Percentiles rank a stretch among this genome's conserved stretches.
Evolutionary conservation across 2,329 filamentous ascomycete genomes (phyloP).

Genomic region (Fusarium sambucinum): DNA sequence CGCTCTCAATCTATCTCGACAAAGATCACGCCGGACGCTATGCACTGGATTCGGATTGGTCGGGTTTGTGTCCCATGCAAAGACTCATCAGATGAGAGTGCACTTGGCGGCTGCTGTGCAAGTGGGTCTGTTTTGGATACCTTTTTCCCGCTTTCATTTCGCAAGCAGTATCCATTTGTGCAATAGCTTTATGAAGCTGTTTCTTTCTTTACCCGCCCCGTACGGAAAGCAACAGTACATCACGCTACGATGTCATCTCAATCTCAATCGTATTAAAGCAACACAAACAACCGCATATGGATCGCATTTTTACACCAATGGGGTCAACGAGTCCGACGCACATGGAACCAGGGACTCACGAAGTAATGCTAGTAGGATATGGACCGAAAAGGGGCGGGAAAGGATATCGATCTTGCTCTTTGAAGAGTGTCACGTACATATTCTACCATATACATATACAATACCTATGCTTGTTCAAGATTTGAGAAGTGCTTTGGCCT

Average conservation of each 20-base stretch:
- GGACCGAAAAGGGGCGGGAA: slow-evolving; percentile 9
- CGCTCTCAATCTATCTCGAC: not conserved
- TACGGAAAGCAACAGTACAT: slow-evolving; percentile 20
- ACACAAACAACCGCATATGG: slow-evolving; percentile 17
- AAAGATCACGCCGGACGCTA: not conserved
- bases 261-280: slow-evolving; percentile 8
- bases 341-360: slow-evolving; percentile 36
- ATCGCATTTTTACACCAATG: slow-evolving; percentile 18
- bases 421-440: slow-evolving; percentile 30
- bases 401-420: slow-evolving; percentile 22
- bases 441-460: slow-evolving; percentile 40
- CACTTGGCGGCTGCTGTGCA: slow-evolving; percentile 2
- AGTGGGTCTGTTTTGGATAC: slow-evolving; percentile 9
- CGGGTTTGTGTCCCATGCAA: slow-evolving; percentile 1
- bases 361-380: slow-evolving; percentile 39
- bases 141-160: slow-evolving; percentile 1
- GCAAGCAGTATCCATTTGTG: slow-evolving; percentile 10
- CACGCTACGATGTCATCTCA: slow-evolving; percentile 13
- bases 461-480: slow-evolving; percentile 42
- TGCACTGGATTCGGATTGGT: slow-evolving; percentile 6
- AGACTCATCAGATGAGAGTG: slow-evolving; percentile 1
- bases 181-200: not conserved
- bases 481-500: slow-evolving; percentile 6
- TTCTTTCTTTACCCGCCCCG: not conserved
- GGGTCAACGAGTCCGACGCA: slow-evolving; percentile 26